phyloP scores from a whole-genome alignment of 2,329 filamentous ascomycete genomes.

The Pseudocercospora fijiensis region DNA sequence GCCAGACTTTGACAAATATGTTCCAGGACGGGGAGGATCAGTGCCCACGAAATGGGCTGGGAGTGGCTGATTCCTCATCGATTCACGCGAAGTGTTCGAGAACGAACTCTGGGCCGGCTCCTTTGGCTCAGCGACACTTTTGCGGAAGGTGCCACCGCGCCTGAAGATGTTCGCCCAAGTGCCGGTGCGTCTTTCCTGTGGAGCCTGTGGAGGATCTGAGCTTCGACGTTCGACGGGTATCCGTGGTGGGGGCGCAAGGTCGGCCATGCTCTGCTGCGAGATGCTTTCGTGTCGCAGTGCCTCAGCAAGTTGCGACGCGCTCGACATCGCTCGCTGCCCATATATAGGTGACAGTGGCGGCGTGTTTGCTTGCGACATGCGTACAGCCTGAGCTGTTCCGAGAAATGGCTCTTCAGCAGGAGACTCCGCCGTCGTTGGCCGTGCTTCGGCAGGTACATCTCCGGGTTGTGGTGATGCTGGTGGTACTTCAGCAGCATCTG shows the following conservation, averaged over 20 bases:
- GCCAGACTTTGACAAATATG: conserved; percentile 51
- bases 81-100: conserved; percentile 86
- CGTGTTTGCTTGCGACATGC: conserved; percentile 50
- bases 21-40: conserved; percentile 36
- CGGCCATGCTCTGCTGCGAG: conserved; percentile 23
- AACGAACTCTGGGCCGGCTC: conserved; percentile 68
- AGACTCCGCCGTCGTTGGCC: conserved; percentile 27
- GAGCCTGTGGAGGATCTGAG: conserved; percentile 51
- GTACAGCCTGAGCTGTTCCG: conserved; percentile 50
- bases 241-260: conserved; percentile 29
- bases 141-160: conserved; percentile 50
- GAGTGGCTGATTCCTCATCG: conserved; percentile 63
- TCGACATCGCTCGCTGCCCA: conserved; percentile 15
- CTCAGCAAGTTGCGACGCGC: conserved; percentile 22
- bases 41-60: conserved; percentile 50
- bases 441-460: conserved; percentile 8
- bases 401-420: conserved; percentile 50
- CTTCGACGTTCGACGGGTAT: conserved; percentile 33
- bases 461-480: conserved; percentile 20
- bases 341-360: conserved; percentile 39
- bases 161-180: conserved; percentile 75
- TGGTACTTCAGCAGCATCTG: conserved; percentile 28
- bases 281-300: conserved; percentile 20
- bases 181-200: conserved; percentile 46
- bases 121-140: conserved; percentile 48